These are phyloP conservation scores for Ascochyta rabiei DNA, from an alignment of 2,329 filamentous ascomycete genomes.

Conservation along the genomic window DNA sequence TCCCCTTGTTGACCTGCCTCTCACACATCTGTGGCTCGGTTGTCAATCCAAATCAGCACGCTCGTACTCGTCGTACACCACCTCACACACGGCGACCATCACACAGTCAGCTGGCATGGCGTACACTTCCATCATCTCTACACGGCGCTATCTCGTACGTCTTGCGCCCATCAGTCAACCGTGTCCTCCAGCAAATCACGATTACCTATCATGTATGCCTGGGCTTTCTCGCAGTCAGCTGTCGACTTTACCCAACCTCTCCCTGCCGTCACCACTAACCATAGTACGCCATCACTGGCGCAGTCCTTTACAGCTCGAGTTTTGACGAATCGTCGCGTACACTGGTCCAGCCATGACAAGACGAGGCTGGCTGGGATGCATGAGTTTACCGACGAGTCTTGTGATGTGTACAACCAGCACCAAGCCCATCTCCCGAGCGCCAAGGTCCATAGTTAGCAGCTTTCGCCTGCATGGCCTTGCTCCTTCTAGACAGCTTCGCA, in stretches of 20 bases:
- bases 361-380: neutral
- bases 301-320: neutral
- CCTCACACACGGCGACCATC: too few species aligned
- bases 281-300: neutral
- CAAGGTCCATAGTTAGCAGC: slow-evolving; percentile 9
- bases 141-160: too few species aligned
- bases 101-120: too few species aligned
- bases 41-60: too few species aligned
- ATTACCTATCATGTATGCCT: neutral
- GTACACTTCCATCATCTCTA: too few species aligned
- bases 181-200: too few species aligned
- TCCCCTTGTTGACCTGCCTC: too few species aligned
- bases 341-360: neutral
- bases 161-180: too few species aligned
- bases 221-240: neutral
- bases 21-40: too few species aligned
- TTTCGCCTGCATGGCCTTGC: neutral
- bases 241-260: neutral
- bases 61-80: too few species aligned
- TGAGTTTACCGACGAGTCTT: neutral
- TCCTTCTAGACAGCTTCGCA: neutral
- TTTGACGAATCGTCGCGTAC: neutral
- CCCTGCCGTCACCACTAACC: neutral
- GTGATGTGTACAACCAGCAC: neutral
- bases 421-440: neutral